phyloP scores from a whole-genome alignment of 2,329 filamentous ascomycete species.

The Dactylellina drechsleri region DNA sequence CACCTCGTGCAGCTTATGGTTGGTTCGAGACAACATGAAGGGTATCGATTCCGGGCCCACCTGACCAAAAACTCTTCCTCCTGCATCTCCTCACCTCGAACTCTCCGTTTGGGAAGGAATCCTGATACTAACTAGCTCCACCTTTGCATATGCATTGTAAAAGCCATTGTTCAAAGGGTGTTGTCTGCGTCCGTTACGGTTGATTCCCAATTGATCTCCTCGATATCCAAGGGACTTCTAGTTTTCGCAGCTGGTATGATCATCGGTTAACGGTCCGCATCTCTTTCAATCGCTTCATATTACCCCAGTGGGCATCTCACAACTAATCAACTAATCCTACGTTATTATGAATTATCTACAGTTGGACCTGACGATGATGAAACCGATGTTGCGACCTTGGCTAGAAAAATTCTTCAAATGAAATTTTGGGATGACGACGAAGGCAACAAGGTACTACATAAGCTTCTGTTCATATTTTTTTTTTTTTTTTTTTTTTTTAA shows the following conservation, averaged over 20 bases:
- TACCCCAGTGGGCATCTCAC: neutral
- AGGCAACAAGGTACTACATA: slow-evolving; percentile 68
- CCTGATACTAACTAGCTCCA: slow-evolving; percentile 54
- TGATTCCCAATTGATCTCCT: slow-evolving; percentile 87
- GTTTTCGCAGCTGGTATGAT: slow-evolving; percentile 77
- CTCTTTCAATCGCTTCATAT: slow-evolving; percentile 19
- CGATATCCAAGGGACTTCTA: slow-evolving; percentile 87
- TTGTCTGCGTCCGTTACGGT: slow-evolving; percentile 95
- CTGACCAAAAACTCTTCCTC: neutral
- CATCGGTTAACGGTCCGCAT: slow-evolving; percentile 42
- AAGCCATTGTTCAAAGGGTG: slow-evolving; percentile 92
- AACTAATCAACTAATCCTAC: no score
- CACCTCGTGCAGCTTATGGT: neutral
- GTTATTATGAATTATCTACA: slow-evolving; percentile 2
- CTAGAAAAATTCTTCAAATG: slow-evolving; percentile 85
- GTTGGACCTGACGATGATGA: slow-evolving; percentile 89
- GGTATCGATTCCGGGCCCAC: slow-evolving; percentile 17
- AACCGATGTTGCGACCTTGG: slow-evolving; percentile 85
- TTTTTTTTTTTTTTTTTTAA: no score
- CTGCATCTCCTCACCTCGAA: neutral
- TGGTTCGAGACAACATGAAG: slow-evolving; percentile 34
- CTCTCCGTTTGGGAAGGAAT: slow-evolving; percentile 60
- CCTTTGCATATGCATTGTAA: neutral
- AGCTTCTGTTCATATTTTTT: no score
- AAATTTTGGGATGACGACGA: slow-evolving; percentile 88